These are phyloP conservation scores for Domatiomyces catenatus DNA, from an alignment of 2,329 filamentous ascomycete genomes.

Conservation along the genomic window DNA sequence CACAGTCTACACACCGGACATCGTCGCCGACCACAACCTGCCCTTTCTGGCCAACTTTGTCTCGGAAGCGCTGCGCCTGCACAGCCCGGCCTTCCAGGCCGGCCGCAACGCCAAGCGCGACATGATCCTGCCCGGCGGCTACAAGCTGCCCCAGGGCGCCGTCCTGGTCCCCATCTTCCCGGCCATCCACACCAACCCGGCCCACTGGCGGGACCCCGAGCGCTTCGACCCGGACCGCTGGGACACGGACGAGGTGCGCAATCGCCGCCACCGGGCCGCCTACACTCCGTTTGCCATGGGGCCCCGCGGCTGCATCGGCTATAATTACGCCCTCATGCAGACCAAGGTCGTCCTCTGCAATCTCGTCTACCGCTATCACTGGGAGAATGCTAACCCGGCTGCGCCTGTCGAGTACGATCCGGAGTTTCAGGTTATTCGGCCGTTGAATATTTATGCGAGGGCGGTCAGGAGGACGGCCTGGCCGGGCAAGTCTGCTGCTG, in stretches of 20 bases:
- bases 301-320: constrained; percentile 45
- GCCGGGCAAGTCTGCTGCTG: constrained; percentile 20
- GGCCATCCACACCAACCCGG: constrained; percentile 36
- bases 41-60: constrained; percentile 38
- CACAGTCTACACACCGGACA: constrained; percentile 28
- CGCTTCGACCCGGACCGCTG: constrained; percentile 46
- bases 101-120: constrained; percentile 42
- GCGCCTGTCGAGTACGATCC: constrained; percentile 45
- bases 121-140: constrained; percentile 44
- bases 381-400: constrained; percentile 35
- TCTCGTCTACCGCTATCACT: constrained; percentile 45
- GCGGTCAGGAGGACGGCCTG: constrained; percentile 36
- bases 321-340: constrained; percentile 49
- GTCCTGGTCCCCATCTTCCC: constrained; percentile 39
- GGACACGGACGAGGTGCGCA: constrained; percentile 39
- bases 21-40: constrained; percentile 15
- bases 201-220: constrained; percentile 42
- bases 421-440: constrained; percentile 43
- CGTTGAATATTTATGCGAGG: constrained; percentile 39
- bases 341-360: constrained; percentile 42
- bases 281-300: constrained; percentile 47
- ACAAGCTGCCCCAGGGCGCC: constrained; percentile 37
- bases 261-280: constrained; percentile 34
- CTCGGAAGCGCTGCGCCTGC: constrained; percentile 45
- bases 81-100: constrained; percentile 48